A percentile compares a stretch with the other conserved stretches of the same genome.
phyloP scores from a whole-genome alignment of 2,329 filamentous ascomycete genomes.

The Aspergillus neotritici region DNA sequence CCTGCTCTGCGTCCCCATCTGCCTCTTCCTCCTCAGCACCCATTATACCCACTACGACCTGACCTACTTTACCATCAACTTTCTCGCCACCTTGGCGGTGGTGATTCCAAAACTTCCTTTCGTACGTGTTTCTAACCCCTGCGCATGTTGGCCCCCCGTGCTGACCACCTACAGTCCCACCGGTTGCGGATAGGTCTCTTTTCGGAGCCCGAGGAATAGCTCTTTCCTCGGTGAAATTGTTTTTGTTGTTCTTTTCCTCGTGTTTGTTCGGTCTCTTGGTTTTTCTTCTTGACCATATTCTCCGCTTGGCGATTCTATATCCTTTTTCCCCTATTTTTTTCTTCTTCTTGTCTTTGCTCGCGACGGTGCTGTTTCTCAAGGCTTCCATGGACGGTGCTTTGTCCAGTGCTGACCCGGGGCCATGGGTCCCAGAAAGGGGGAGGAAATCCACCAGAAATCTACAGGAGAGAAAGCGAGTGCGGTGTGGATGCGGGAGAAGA shows the following conservation, averaged over 20 bases:
- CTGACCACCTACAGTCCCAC: conserved; percentile 58
- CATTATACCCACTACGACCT: conserved; percentile 99
- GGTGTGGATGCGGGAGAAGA: too few species aligned
- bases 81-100: conserved; percentile 82
- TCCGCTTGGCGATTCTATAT: conserved; percentile 14
- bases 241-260: conserved; percentile 7
- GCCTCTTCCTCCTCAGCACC: conserved; percentile 91
- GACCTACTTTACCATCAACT: conserved; percentile 96
- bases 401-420: too few species aligned
- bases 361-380: too few species aligned
- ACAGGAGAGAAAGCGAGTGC: too few species aligned
- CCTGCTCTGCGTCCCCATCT: conserved; percentile 85
- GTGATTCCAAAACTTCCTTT: conserved; percentile 95
- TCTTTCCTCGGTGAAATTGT: conserved; percentile 9
- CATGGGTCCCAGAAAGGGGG: too few species aligned
- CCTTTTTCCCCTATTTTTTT: conserved; percentile 16
- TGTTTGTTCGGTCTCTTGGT: conserved; percentile 8
- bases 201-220: conserved; percentile 61
- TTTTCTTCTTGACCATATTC: conserved; percentile 13
- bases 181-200: conserved; percentile 72
- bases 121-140: conserved; percentile 52
- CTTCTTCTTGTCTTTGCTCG: conserved; percentile 1
- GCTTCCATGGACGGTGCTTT: too few species aligned
- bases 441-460: too few species aligned
- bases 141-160: conserved; percentile 1